phyloP scores from a whole-genome alignment of 768 basidiomycete genomes.

The Sistotremastrum niveocremeum region DNA sequence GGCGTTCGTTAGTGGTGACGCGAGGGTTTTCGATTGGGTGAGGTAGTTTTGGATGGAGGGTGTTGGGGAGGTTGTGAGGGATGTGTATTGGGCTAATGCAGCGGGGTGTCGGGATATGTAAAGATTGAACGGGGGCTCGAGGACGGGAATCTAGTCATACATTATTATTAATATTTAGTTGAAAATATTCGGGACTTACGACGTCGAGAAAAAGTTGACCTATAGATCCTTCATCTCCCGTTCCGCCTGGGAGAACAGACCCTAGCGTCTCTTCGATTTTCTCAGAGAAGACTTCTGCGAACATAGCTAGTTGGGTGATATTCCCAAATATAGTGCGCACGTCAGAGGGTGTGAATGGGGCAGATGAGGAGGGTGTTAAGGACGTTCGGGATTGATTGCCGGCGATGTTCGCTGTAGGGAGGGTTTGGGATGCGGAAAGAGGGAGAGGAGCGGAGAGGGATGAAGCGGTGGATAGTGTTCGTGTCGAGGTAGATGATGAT shows the following conservation, averaged over 20 bases:
- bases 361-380: conserved; percentile 6
- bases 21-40: conserved; percentile 47
- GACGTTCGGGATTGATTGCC: conserved; percentile 6
- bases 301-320: conserved; percentile 56
- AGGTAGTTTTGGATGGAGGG: conserved; percentile 55
- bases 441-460: conserved; percentile 1
- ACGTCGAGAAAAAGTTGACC: conserved; percentile 57
- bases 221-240: conserved; percentile 47
- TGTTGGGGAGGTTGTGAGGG: conserved; percentile 28
- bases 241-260: conserved; percentile 43
- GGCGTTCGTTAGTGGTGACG: conserved; percentile 64
- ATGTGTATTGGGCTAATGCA: conserved; percentile 54
- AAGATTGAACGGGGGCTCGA: conserved; percentile 60
- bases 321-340: conserved; percentile 64
- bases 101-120: conserved; percentile 74
- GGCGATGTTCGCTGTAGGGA: neutral
- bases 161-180: conserved; percentile 4
- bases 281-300: conserved; percentile 54
- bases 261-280: conserved; percentile 56
- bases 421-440: conserved; percentile 2
- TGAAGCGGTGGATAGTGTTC: conserved; percentile 4
- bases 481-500: conserved; percentile 5
- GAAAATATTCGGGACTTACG: conserved; percentile 29
- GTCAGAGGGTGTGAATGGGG: conserved; percentile 39
- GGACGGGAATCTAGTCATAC: conserved; percentile 41